Evolutionary conservation across 2,329 filamentous ascomycete genomes (phyloP).

Genomic region (Colletotrichum aenigma): DNA sequence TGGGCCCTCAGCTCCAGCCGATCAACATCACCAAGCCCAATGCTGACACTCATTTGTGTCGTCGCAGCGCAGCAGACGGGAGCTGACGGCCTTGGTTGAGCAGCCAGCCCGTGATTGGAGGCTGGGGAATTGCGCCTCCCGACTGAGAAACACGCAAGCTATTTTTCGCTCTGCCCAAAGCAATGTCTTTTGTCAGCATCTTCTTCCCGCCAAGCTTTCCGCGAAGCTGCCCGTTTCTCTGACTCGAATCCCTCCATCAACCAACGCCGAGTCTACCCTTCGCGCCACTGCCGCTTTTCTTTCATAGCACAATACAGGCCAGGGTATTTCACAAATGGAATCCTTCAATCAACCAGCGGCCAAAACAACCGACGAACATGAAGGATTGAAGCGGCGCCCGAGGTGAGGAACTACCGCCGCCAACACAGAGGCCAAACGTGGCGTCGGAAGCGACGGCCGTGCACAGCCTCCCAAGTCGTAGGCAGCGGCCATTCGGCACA

Average conservation of each 20-base stretch:
- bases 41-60: neutral
- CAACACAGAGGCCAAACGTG: neutral
- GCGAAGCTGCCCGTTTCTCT: neutral
- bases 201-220: neutral
- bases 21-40: neutral
- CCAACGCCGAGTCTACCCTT: neutral
- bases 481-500: neutral
- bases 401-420: neutral
- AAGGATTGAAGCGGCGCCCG: neutral
- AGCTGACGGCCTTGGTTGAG: neutral
- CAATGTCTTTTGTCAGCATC: neutral
- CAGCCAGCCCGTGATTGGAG: neutral
- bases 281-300: neutral
- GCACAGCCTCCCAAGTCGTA: conserved; percentile 3
- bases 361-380: neutral
- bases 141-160: neutral
- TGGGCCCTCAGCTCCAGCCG: neutral
- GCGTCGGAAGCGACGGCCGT: conserved; percentile 6
- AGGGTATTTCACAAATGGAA: neutral
- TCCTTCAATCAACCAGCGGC: neutral
- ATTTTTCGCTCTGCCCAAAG: neutral
- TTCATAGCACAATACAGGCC: neutral
- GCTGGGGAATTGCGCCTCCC: neutral
- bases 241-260: neutral
- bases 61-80: neutral